These are phyloP conservation scores for Phylloporus sp. DNA, from an alignment of 768 basidiomycete species.

Conservation along the genomic window DNA sequence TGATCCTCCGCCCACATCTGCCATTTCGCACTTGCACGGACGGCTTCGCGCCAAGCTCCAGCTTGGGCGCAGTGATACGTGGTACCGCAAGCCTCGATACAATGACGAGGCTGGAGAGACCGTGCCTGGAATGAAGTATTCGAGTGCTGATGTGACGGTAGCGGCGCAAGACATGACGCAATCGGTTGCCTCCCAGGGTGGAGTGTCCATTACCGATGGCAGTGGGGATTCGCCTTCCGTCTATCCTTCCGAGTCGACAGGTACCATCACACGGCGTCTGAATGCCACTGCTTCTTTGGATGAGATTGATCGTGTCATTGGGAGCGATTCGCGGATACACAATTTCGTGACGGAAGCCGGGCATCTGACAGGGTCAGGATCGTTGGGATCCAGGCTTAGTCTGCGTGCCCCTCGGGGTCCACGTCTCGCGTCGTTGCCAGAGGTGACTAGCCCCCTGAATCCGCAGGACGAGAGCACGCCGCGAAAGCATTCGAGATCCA, in stretches of 20 bases:
- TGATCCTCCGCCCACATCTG: slow-evolving; percentile 61
- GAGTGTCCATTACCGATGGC: not conserved
- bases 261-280: slow-evolving; percentile 18
- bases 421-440: slow-evolving; percentile 15
- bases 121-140: slow-evolving; percentile 32
- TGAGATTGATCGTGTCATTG: slow-evolving; percentile 26
- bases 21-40: slow-evolving; percentile 19
- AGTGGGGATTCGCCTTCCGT: slow-evolving; percentile 22
- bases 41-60: slow-evolving; percentile 23
- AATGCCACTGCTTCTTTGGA: slow-evolving; percentile 19
- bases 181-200: slow-evolving; percentile 7
- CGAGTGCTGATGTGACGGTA: slow-evolving; percentile 24
- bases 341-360: slow-evolving; percentile 24
- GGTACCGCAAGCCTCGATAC: slow-evolving; percentile 28
- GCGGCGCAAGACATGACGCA: slow-evolving; percentile 19
- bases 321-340: slow-evolving; percentile 19
- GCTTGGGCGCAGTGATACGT: slow-evolving; percentile 21
- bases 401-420: slow-evolving; percentile 21
- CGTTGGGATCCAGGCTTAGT: slow-evolving; percentile 13
- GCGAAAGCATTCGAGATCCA: slow-evolving; percentile 17
- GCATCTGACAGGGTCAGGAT: slow-evolving; percentile 12
- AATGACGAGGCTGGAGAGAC: slow-evolving; percentile 20
- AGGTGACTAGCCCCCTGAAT: slow-evolving; percentile 4
- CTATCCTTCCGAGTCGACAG: slow-evolving; percentile 26
- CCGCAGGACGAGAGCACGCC: slow-evolving; percentile 22